Evolutionary conservation across 176 grass and related monocot genomes (phyloP).

Genomic region (Alloteropsis semialata): DNA sequence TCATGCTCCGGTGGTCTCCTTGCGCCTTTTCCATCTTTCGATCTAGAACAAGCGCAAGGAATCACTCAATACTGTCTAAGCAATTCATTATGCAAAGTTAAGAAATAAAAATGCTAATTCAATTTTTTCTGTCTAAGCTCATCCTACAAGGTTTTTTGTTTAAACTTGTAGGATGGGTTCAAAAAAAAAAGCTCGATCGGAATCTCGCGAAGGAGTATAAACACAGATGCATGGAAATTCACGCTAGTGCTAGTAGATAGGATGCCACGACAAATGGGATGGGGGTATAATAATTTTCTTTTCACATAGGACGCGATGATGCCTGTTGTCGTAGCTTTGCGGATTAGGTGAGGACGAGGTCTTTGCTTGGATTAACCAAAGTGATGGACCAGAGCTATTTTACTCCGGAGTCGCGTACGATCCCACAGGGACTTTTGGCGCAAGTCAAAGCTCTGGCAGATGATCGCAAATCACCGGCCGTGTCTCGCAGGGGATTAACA

Average conservation of each 20-base stretch:
- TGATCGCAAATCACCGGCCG: slow-evolving; percentile 11
- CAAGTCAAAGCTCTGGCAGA: slow-evolving; percentile 41
- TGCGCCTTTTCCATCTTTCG: not conserved
- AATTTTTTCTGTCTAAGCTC: too few species aligned
- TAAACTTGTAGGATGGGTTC: slow-evolving; percentile 1
- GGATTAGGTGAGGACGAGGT: slow-evolving; percentile 29
- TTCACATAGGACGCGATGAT: slow-evolving; percentile 11
- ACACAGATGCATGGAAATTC: slow-evolving; percentile 1
- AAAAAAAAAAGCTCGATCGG: not conserved
- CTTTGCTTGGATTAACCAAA: slow-evolving; percentile 12
- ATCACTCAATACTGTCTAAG: not conserved
- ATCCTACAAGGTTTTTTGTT: not conserved
- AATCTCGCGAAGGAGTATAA: not conserved
- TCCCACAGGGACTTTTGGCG: slow-evolving; percentile 3
- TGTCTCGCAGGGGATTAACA: slow-evolving; percentile 25
- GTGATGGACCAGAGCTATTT: slow-evolving; percentile 6
- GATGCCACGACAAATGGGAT: not conserved
- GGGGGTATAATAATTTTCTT: not conserved
- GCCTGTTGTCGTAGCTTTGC: not conserved
- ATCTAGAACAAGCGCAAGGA: not conserved
- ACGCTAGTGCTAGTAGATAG: slow-evolving; percentile 1
- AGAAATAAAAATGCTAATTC: too few species aligned
- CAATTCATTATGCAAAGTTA: not conserved
- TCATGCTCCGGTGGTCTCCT: slow-evolving; percentile 17
- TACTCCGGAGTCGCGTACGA: not conserved